These are phyloP conservation scores for Colletotrichum eleusines DNA, from an alignment of 2,329 filamentous ascomycete genomes.

Conservation along the genomic window DNA sequence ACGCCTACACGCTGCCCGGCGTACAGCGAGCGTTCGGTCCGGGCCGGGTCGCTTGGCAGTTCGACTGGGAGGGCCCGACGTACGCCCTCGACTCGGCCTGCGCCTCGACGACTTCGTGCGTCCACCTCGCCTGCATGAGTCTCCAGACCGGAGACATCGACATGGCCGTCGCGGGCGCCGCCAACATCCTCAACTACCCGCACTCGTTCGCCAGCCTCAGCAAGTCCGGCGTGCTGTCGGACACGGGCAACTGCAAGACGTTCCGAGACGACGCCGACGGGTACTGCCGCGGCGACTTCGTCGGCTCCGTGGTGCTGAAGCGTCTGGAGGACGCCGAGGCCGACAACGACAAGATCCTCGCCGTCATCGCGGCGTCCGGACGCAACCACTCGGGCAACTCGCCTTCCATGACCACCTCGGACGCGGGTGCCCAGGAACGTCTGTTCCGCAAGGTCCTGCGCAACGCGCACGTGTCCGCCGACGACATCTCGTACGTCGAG, in stretches of 20 bases:
- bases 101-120: conserved; percentile 46
- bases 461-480: too few relatives aligned
- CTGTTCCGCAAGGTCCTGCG: conserved; percentile 52
- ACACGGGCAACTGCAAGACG: conserved; percentile 50
- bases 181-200: conserved; percentile 46
- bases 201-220: conserved; percentile 32
- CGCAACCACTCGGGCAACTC: conserved; percentile 58
- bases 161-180: conserved; percentile 54
- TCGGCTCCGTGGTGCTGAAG: conserved; percentile 60
- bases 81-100: conserved; percentile 54
- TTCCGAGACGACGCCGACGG: conserved; percentile 55
- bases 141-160: conserved; percentile 49
- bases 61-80: conserved; percentile 52
- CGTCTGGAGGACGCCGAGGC: conserved; percentile 57
- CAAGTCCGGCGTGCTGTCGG: conserved; percentile 46
- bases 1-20: neutral
- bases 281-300: conserved; percentile 64
- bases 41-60: conserved; percentile 51
- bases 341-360: conserved; percentile 60
- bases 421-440: conserved; percentile 39
- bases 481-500: conserved; percentile 51
- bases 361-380: conserved; percentile 53
- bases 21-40: too few relatives aligned
- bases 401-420: conserved; percentile 46
- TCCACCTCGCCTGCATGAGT: conserved; percentile 50